These are phyloP conservation scores for Fusarium ramigenum DNA, from an alignment of 2,329 filamentous ascomycete species.

Conservation along the genomic window DNA sequence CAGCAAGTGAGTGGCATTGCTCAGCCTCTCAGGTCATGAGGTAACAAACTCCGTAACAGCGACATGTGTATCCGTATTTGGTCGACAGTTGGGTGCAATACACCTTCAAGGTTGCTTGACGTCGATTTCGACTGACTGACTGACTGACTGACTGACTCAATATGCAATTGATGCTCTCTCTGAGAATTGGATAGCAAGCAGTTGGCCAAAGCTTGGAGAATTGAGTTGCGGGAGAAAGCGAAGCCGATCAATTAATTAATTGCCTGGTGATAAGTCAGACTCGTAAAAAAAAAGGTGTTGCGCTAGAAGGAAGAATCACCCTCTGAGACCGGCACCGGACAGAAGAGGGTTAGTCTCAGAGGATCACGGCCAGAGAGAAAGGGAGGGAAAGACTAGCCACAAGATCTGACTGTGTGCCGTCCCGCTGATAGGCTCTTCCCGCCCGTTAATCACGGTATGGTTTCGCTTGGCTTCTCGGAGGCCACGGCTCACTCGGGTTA, in stretches of 20 bases:
- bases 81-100: background rate
- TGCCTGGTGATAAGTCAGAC: slow-evolving; percentile 4
- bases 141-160: background rate
- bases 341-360: slow-evolving; percentile 27
- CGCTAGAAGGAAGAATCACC: slow-evolving; percentile 19
- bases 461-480: slow-evolving; percentile 15
- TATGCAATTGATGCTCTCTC: background rate
- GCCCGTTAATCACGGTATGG: slow-evolving; percentile 20
- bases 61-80: background rate
- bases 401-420: slow-evolving; percentile 32
- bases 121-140: background rate
- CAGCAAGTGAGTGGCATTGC: background rate
- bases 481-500: slow-evolving; percentile 16
- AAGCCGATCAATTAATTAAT: slow-evolving; percentile 9
- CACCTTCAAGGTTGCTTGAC: background rate
- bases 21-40: slow-evolving; percentile 3
- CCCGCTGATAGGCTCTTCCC: slow-evolving; percentile 38
- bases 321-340: slow-evolving; percentile 16
- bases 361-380: background rate
- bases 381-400: slow-evolving; percentile 10
- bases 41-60: background rate
- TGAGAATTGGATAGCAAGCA: slow-evolving; percentile 6
- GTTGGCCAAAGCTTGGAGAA: slow-evolving; percentile 1
- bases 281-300: background rate
- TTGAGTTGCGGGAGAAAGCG: slow-evolving; percentile 25